phyloP scores from a whole-genome alignment of 495 filamentous ascomycete genomes.

The Penicillium canescens region DNA sequence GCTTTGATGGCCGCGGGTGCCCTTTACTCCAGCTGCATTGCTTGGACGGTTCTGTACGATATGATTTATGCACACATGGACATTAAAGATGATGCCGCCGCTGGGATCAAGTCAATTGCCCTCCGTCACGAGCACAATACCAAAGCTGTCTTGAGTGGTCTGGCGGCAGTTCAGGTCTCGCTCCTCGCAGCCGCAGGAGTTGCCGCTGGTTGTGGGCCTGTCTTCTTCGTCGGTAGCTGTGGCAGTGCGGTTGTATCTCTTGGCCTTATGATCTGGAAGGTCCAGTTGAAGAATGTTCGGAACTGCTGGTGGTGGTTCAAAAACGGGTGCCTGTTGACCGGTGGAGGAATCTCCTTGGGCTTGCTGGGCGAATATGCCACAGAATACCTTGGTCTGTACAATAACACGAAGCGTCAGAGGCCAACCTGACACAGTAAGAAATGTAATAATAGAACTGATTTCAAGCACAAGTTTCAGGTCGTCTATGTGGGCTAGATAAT shows the following conservation, averaged over 20 bases:
- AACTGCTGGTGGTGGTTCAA: conserved; percentile 99
- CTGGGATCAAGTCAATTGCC: conserved; percentile 94
- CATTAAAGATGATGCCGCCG: conserved; percentile 88
- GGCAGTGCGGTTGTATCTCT: conserved; percentile 76
- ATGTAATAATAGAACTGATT: conserved; percentile 4
- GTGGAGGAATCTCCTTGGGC: conserved; percentile 64
- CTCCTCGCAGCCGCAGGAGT: conserved; percentile 76
- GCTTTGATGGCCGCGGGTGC: conserved; percentile 67
- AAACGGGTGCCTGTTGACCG: conserved; percentile 68
- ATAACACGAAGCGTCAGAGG: conserved; percentile 7
- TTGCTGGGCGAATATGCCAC: conserved; percentile 63
- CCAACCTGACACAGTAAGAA: conserved; percentile 10
- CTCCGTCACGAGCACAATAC: conserved; percentile 86
- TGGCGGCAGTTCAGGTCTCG: conserved; percentile 75
- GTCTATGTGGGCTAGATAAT: conserved; percentile 15
- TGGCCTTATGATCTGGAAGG: conserved; percentile 85
- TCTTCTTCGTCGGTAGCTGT: conserved; percentile 83
- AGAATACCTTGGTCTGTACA: conserved; percentile 33
- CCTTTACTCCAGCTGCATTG: conserved; percentile 82
- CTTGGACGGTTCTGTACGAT: conserved; percentile 96
- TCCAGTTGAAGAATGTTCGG: conserved; percentile 77
- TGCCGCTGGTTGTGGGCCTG: conserved; percentile 73
- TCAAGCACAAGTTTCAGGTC: not conserved
- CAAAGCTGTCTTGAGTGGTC: conserved; percentile 75
- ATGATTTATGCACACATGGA: conserved; percentile 99